phyloP scores from a whole-genome alignment of 371 early-diverging fungal species.

The Syncephalastrum racemosum region DNA sequence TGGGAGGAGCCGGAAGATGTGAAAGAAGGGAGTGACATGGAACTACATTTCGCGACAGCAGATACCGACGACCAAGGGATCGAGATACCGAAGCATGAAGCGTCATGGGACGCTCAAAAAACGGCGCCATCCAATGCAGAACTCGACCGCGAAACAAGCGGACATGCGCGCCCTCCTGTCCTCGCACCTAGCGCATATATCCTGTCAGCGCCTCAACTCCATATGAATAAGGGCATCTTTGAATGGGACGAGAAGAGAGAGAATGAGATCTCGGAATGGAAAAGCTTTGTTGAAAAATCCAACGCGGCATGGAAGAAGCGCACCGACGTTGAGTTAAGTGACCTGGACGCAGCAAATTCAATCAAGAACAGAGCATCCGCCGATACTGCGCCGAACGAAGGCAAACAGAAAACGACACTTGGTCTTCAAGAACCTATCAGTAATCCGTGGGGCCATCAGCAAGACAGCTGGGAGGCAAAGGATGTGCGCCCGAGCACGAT shows the following conservation, averaged over 20 bases:
- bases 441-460: not conserved
- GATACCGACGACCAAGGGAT: conserved; percentile 9
- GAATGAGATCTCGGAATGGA: conserved; percentile 12
- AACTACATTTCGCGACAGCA: conserved; percentile 11
- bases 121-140: not conserved
- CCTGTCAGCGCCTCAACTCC: no score
- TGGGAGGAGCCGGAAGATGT: not conserved
- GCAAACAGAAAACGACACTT: not conserved
- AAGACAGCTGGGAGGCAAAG: conserved; percentile 24
- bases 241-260: conserved; percentile 6
- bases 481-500: conserved; percentile 30
- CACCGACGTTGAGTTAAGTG: conserved; percentile 15
- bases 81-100: not conserved
- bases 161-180: no score
- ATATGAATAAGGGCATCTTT: conserved; percentile 17
- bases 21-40: not conserved
- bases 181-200: no score
- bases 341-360: no score
- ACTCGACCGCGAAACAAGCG: no score
- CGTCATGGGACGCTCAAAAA: conserved; percentile 1
- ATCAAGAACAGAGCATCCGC: not conserved
- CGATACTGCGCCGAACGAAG: not conserved
- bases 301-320: conserved; percentile 18
- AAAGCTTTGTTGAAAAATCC: conserved; percentile 17
- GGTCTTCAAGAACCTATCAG: not conserved